Evolutionary conservation across 78 protist genomes (phyloP), one percentile per base, ranked within the genome.

Genomic region (Dictyostelium brefeldianum): DNA sequence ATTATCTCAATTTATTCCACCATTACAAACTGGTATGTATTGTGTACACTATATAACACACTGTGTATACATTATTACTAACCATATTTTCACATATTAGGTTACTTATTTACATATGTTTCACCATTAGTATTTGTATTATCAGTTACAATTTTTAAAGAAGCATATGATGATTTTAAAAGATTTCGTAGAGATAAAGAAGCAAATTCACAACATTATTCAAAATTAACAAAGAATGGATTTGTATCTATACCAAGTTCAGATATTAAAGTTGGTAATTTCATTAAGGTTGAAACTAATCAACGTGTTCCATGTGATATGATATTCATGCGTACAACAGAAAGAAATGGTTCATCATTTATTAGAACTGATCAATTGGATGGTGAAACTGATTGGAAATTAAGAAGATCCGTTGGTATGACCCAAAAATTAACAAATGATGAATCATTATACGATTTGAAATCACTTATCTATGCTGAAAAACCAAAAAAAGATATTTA

Each of bases 331-430:
- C 73, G 97, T 53, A 98, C 98, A 15, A 90, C 98, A 5, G 99
- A 98, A 29, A 89, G 78, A 73, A 56, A 56, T 11, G 99, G 99
- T 47, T 92, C 98, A 0, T 82, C 87, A 11, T 98, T 98, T 46
- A 83, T 98, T 29, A 78, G 99, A 43, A 98, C 99, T 3, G 99
- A 98, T 73, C 99, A 98, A 89, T 87, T 98, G 47, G 99, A 98
- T 56, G 99, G 99, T 18, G 99, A 98, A 81, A 98, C 99, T 3
- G 99, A 98, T 85, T 98, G 99, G 99, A 98, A 98, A 73, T 96
- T 98, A 27, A 75, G 97, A 75, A 43, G 95, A 51, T 75, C 96
- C 0, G 80, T 96, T 12, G 17, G 46, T 36, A 80, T 81, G 31
- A 89, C 93, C 12, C 98, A 96, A 95, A 89, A 85, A 31, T 78